These are phyloP conservation scores for Penicillium dipodomyicola DNA, from an alignment of 495 filamentous ascomycete species.

Conservation along the genomic window DNA sequence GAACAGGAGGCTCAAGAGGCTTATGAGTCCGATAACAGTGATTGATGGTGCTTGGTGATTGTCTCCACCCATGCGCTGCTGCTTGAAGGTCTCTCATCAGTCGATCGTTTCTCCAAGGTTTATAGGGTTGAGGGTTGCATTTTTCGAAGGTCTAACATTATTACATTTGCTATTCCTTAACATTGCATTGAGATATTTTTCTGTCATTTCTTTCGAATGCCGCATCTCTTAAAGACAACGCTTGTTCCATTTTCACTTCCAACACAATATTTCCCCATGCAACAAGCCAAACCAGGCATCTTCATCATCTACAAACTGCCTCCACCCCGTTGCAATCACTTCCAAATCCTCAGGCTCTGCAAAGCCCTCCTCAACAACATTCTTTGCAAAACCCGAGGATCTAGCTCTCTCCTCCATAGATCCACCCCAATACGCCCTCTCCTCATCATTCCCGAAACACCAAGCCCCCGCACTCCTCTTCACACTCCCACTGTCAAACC, in stretches of 20 bases:
- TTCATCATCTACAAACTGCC: conserved; percentile 42
- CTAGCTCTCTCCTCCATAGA: conserved; percentile 44
- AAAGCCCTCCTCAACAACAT: conserved; percentile 37
- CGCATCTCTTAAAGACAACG: neutral
- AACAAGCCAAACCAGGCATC: conserved; percentile 53
- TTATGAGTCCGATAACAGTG: conserved; percentile 13
- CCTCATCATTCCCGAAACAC: conserved; percentile 46
- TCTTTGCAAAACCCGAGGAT: conserved; percentile 40
- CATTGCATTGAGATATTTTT: neutral
- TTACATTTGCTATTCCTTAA: neutral
- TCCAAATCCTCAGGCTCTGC: conserved; percentile 40
- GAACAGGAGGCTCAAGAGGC: conserved; percentile 8
- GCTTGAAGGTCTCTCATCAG: neutral
- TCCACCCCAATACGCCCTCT: conserved; percentile 48
- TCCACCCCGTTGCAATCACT: conserved; percentile 42
- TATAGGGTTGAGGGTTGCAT: neutral
- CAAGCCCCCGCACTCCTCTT: conserved; percentile 42
- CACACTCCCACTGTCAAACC: conserved; percentile 38
- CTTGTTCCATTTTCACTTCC: conserved; percentile 24
- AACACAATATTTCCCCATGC: conserved; percentile 55
- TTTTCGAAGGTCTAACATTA: neutral
- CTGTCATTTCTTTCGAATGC: neutral
- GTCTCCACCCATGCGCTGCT: neutral
- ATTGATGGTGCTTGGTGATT: conserved; percentile 15
- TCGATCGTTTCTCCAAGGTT: neutral